Conservation (phyloP, 495 filamentous ascomycete species). For the Xylaria telfairii region DNA sequence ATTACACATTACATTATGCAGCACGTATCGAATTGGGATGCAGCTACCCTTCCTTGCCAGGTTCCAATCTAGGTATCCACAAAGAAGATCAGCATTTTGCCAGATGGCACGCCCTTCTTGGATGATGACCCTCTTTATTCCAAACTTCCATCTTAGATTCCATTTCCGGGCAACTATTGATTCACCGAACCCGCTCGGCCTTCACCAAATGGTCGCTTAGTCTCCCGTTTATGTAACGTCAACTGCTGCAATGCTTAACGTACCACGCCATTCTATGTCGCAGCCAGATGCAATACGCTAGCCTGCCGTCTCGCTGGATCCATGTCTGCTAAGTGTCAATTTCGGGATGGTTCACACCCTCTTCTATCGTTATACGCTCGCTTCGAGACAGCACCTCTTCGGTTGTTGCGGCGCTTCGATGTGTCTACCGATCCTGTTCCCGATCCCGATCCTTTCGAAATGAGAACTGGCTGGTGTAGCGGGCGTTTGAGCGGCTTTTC, state of each 20-base stretch:
- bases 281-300: constrained; percentile 34
- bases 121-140: constrained; percentile 41
- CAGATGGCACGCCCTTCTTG: constrained; percentile 58
- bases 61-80: constrained; percentile 42
- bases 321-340: constrained; percentile 34
- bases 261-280: constrained; percentile 34
- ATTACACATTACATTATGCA: constrained; percentile 30
- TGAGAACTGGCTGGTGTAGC: constrained; percentile 59
- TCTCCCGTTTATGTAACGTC: constrained; percentile 27
- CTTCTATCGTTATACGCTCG: constrained; percentile 40
- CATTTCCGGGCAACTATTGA: constrained; percentile 35
- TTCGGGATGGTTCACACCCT: constrained; percentile 37
- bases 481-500: constrained; percentile 60
- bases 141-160: constrained; percentile 39
- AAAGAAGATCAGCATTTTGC: constrained; percentile 44
- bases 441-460: constrained; percentile 45
- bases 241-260: constrained; percentile 23
- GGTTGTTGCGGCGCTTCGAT: constrained; percentile 38
- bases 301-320: constrained; percentile 33
- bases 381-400: constrained; percentile 37
- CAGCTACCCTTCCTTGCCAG: constrained; percentile 24
- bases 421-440: constrained; percentile 34
- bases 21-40: constrained; percentile 29
- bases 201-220: constrained; percentile 34
- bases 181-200: constrained; percentile 35